Percentiles rank a stretch among this genome's conserved stretches.
Conservation (phyloP, 2,329 filamentous ascomycete species). For the Pyrenochaeta sp. region DNA sequence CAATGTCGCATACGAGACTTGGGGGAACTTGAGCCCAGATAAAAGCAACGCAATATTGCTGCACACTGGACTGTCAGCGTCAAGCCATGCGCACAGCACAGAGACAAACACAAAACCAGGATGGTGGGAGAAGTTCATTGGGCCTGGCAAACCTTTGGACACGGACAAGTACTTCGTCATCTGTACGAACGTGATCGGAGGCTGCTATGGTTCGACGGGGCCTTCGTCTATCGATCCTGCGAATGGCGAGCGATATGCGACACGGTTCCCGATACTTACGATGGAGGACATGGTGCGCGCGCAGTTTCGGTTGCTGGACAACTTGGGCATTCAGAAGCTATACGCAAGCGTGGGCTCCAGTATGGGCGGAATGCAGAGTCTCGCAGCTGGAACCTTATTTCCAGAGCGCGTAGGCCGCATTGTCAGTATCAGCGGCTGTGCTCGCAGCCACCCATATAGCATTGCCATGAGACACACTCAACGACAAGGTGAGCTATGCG, state of each 20-base stretch:
- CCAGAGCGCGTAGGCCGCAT: conserved; percentile 82
- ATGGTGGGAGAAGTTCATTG: conserved; percentile 99
- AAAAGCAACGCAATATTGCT: conserved; percentile 89
- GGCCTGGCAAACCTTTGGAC: conserved; percentile 82
- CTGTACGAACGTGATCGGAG: conserved; percentile 95
- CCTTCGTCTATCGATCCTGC: conserved; percentile 88
- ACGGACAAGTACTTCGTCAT: conserved; percentile 93
- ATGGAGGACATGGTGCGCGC: conserved; percentile 98
- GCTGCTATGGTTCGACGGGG: conserved; percentile 95
- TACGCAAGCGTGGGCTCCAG: conserved; percentile 94
- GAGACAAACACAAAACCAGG: conserved; percentile 83
- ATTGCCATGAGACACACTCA: conserved; percentile 99
- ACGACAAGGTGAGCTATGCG: conserved; percentile 67
- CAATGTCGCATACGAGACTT: conserved; percentile 90
- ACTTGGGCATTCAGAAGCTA: conserved; percentile 76
- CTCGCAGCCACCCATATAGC: conserved; percentile 93
- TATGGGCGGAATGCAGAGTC: conserved; percentile 98
- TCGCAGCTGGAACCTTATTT: conserved; percentile 85
- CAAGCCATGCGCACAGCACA: conserved; percentile 96
- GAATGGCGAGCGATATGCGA: conserved; percentile 88
- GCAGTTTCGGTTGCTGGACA: conserved; percentile 88
- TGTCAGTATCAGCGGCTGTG: conserved; percentile 91
- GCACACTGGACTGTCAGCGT: conserved; percentile 95
- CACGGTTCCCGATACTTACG: conserved; percentile 92
- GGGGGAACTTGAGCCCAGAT: conserved; percentile 82